Base-by-base conservation (phyloP, 495 filamentous ascomycete species). In the Penicillium taxi region DNA sequence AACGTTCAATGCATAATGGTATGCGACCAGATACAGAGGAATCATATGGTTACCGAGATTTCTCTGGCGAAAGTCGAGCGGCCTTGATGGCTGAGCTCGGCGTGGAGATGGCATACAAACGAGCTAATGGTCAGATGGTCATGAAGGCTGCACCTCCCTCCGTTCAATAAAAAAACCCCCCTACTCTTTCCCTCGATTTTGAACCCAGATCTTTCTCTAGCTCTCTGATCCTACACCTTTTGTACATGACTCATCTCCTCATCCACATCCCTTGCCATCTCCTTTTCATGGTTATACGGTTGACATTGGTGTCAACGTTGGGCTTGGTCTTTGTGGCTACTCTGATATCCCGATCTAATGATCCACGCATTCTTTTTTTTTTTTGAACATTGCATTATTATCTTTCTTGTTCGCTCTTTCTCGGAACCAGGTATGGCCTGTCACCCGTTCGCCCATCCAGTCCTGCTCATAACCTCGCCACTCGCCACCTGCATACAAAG, bases 71-170 rank as follows among this genome's bases (percentile, higher is more conserved):
- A 16, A 48, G 48, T 13, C 51, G 56, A 11, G 45, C 42, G 11
- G 52, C 54, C 6, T 42, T 55, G 14, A 58, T 67, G 35, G 47
- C 52, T 19, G 61, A 64, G 21, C 37, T 59, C 9, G 60, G 56
- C 7, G 58, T 60, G 26, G 50, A 58, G 26, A 67, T 75, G 69
- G 52, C 53, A 16, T 75, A 75, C 47, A 73, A 70, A 49, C 64
- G 72, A 35, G 72, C 72, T 24, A 65, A 67, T 14, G 64, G 64
- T 2, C 42, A 50, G 15, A 59, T 59, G 48, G 58, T 55, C 25
- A 58, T 52, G 32, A 62, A 61, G 28, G 44, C 47, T 2, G n/a
- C n/a, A n/a, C 49, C 52, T n/a, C 59, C 57, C 2, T 33, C 39
- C 1, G 38, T 38, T 15, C 39, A 41, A 37, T 52, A 42, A 47